Evolutionary conservation across 2,329 filamentous ascomycete genomes (phyloP).

Genomic region (Sclerotinia sclerotiorum): DNA sequence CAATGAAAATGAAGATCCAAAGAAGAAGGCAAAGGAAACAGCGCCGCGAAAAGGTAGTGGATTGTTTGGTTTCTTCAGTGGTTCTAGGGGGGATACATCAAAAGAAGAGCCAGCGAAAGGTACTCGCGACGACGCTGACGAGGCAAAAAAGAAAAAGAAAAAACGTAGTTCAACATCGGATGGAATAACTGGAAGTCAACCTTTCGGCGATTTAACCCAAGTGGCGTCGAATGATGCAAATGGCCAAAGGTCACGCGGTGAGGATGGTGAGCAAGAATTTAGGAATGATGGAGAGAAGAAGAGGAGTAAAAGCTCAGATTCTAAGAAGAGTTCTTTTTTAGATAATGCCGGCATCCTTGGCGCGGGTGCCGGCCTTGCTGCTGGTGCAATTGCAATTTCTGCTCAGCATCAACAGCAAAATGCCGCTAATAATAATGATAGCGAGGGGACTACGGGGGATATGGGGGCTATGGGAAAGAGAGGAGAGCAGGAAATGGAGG

Average conservation of each 20-base stretch:
- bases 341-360: constrained; percentile 69
- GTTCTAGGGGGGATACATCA: constrained; percentile 41
- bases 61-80: constrained; percentile 45
- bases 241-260: constrained; percentile 29
- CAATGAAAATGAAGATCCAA: constrained; percentile 40
- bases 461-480: neutral
- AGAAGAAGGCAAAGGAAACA: constrained; percentile 43
- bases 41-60: constrained; percentile 45
- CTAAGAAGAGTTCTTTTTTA: constrained; percentile 63
- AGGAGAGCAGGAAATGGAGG: constrained; percentile 23
- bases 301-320: constrained; percentile 35
- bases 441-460: constrained; percentile 26
- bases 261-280: constrained; percentile 30
- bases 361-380: constrained; percentile 65
- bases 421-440: constrained; percentile 39
- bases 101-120: constrained; percentile 34
- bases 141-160: constrained; percentile 38
- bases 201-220: constrained; percentile 34
- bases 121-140: constrained; percentile 36
- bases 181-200: constrained; percentile 30
- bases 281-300: constrained; percentile 36
- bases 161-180: constrained; percentile 39
- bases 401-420: constrained; percentile 41
- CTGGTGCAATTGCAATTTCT: constrained; percentile 45
- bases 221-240: constrained; percentile 32